phyloP scores from a whole-genome alignment of 2,329 filamentous ascomycete species.

The Hymenoscyphus salicellus region DNA sequence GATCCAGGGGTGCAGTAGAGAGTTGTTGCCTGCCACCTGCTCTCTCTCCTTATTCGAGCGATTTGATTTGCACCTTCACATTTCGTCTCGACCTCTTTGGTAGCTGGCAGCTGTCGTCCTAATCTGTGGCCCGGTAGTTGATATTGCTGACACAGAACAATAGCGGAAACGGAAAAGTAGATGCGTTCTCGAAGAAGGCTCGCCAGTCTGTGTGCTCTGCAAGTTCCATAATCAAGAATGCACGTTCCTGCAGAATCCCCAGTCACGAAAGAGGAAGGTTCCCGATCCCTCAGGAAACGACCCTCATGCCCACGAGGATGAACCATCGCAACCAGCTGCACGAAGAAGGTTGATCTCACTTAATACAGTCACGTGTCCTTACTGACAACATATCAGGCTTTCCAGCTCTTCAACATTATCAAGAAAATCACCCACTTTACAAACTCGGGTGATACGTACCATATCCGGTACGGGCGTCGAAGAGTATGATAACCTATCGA shows the following conservation, averaged over 20 bases:
- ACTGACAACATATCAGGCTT: constrained; percentile 41
- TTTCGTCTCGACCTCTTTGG: neutral
- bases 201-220: constrained; percentile 69
- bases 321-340: neutral
- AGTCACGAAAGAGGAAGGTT: constrained; percentile 73
- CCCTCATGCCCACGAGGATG: constrained; percentile 28
- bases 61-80: no score
- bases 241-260: constrained; percentile 71
- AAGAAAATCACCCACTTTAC: constrained; percentile 40
- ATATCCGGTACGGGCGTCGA: constrained; percentile 62
- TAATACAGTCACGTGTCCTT: constrained; percentile 11
- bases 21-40: neutral
- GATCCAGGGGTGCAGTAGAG: neutral
- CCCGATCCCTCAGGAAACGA: constrained; percentile 49
- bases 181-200: constrained; percentile 73
- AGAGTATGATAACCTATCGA: constrained; percentile 66
- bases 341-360: neutral
- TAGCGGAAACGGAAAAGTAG: constrained; percentile 38
- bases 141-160: constrained; percentile 12
- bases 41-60: no score
- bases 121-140: neutral
- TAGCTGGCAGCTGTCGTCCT: neutral
- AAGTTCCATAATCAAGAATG: constrained; percentile 73
- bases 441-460: constrained; percentile 56
- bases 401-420: constrained; percentile 49